Evolutionary conservation across 495 filamentous ascomycete genomes (phyloP), one percentile per base, ranked within the genome.

Genomic region (Xylaria telfairii): DNA sequence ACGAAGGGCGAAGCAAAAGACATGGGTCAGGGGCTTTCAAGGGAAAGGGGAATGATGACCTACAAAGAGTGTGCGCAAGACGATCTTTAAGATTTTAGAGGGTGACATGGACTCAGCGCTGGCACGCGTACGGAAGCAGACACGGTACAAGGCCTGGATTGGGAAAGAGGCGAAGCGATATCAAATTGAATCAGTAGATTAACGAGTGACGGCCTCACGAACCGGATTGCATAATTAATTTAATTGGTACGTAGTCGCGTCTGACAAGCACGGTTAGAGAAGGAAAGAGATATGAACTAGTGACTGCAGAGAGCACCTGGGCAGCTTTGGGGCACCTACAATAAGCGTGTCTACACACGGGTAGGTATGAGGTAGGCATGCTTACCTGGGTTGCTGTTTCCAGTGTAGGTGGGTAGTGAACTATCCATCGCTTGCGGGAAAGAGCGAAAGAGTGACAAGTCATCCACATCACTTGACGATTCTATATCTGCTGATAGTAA

Each of bases 1-100:
- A 63, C 67, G 8, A 54, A 54, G 8, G 28, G 39, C 17, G 61
- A 65, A 65, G 68, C 46, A 30, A 65, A 41, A 44, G 41, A 30
- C 24, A 46, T 15, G 26, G 26, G 10, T 39, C 19, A 17, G 28
- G 24, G 24, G 21, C 26, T 49, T 34, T 49, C 13, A 17, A 30
- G 62, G 41, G 67, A 41, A 26, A 53, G 24, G 37, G 24, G 28
- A 62, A 17, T 15, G 32, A 61, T 37, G 44, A n/a, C 44, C 17
- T 51, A 30, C 59, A 46, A 69, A 24, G 67, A 69, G 67, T 42
- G 49, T 30, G 67, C 46, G 46, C 34, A 21, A 13, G 37, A 28
- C 60, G 44, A 54, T 69, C 15, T 69, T 59, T 63, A 59, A 63
- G 59, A 42, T 63, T 63, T n/a, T 1, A 32, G 47, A 60, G 34